These are phyloP conservation scores for Candida maltosa DNA, from an alignment of 805 yeast species.

Conservation along the genomic window DNA sequence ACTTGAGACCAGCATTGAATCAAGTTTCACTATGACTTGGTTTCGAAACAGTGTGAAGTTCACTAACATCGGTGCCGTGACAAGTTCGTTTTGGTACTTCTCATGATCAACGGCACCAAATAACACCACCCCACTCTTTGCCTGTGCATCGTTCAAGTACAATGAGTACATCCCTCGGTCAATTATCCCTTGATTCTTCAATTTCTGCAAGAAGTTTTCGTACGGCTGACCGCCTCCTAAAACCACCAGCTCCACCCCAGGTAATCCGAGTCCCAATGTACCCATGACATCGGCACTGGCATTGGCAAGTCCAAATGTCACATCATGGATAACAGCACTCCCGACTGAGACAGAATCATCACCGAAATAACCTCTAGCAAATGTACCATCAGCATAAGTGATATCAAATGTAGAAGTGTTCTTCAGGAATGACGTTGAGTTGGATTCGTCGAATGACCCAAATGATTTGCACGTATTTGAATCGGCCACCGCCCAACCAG, in stretches of 20 bases:
- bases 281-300: constrained; percentile 62
- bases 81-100: constrained; percentile 32
- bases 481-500: constrained; percentile 7
- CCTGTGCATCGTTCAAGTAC: constrained; percentile 24
- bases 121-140: constrained; percentile 30
- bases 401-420: constrained; percentile 46
- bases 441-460: constrained; percentile 47
- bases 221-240: constrained; percentile 23
- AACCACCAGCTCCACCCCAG: constrained; percentile 69
- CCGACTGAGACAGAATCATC: constrained; percentile 57
- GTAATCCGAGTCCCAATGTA: constrained; percentile 71
- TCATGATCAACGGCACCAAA: constrained; percentile 45
- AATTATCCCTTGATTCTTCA: constrained; percentile 30
- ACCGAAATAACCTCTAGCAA: constrained; percentile 56
- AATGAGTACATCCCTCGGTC: constrained; percentile 33
- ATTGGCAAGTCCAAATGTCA: constrained; percentile 76
- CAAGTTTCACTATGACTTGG: constrained; percentile 49
- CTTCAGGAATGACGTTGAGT: constrained; percentile 34
- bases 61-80: constrained; percentile 28
- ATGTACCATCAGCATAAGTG: constrained; percentile 46
- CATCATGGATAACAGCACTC: constrained; percentile 41
- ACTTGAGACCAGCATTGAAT: constrained; percentile 27
- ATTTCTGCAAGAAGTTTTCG: constrained; percentile 36
- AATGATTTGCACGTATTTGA: constrained; percentile 39
- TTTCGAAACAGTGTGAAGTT: constrained; percentile 5